Base-by-base conservation (phyloP, 495 filamentous ascomycete genomes). In the Xylaria flabelliformis region DNA sequence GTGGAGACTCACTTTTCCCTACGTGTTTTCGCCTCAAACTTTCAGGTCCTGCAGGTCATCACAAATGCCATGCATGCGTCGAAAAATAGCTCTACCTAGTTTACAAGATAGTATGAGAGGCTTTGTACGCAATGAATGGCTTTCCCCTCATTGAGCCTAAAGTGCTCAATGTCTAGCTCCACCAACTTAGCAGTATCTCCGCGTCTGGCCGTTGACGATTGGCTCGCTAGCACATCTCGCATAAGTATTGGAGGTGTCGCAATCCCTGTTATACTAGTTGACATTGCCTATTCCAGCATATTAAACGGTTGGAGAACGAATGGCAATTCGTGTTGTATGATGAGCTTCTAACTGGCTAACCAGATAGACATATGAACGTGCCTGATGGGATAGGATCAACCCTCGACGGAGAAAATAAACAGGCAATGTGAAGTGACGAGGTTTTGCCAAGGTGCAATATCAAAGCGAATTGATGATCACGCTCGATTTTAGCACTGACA, bases 101-200 rank as follows among this genome's bases (percentile, higher is more conserved):
- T 13, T n/a, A 51, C 26, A 4, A 56, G 44, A 69, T 58, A 58
- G 32, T 29, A 65, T 29, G 44, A 50, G 13, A 65, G 17, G 19
- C 24, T 4, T 32, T 15, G 39, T 34, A 24, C 39, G 39, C 39
- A 12, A 5, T 42, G 64, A 55, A 44, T 42, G 36, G 65, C n/a
- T 70, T 61, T 8, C 75, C 75, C 74, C 72, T 74, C 73, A 79
- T 78, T 79, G 67, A 79, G 77, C 77, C 77, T 79, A 79, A 78
- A 75, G 72, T 74, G 69, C 71, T 68, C 53, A 34, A 63, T 41
- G 65, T 74, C 64, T 70, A 46, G 53, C 51, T 34, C 51, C 19
- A 56, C 65, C 10, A 67, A 67, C 13, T 1, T 29, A 17, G 65
- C 42, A 44, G 56, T 56, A 55, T 56, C 65, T 44, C 48, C 65